Evolutionary conservation across 441 rosid species (phyloP).

Genomic region (Rhodomyrtus psidioides): DNA sequence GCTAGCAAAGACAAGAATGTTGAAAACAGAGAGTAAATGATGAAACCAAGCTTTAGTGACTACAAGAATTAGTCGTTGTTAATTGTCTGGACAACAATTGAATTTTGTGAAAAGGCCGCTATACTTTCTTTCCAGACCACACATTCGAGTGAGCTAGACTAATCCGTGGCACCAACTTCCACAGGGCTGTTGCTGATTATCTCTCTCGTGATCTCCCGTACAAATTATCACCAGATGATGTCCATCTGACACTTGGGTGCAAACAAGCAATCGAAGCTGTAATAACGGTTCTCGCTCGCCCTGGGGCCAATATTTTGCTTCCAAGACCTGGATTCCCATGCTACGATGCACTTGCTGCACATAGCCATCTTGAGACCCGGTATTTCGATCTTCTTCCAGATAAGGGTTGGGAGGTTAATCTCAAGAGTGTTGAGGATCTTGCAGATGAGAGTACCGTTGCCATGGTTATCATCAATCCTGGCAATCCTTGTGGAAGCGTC

Average conservation of each 20-base stretch:
- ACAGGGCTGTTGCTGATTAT: constrained; percentile 11
- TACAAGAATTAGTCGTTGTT: not conserved
- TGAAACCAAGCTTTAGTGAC: not conserved
- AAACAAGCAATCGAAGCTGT: constrained; percentile 5
- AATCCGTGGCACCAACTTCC: not conserved
- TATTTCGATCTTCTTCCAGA: constrained; percentile 18
- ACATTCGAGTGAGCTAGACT: not conserved
- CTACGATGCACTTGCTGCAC: constrained; percentile 23
- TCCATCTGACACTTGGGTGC: constrained; percentile 2
- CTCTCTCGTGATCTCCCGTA: constrained; percentile 10
- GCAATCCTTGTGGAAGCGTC: constrained; percentile 29
- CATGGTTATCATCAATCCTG: constrained; percentile 32
- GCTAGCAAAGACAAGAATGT: not conserved
- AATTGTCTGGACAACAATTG: not conserved
- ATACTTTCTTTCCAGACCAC: not conserved
- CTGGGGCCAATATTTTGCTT: constrained; percentile 6
- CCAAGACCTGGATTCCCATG: constrained; percentile 7
- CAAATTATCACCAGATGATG: constrained; percentile 4
- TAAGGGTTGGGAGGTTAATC: constrained; percentile 5
- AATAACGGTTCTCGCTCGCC: not conserved
- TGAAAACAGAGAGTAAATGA: not conserved
- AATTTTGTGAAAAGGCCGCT: not conserved
- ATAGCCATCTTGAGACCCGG: constrained; percentile 23
- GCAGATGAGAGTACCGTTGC: constrained; percentile 41
- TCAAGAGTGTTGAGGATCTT: not conserved